Base-by-base conservation (phyloP, 345 rosid species). In the Cardamine occulta region DNA sequence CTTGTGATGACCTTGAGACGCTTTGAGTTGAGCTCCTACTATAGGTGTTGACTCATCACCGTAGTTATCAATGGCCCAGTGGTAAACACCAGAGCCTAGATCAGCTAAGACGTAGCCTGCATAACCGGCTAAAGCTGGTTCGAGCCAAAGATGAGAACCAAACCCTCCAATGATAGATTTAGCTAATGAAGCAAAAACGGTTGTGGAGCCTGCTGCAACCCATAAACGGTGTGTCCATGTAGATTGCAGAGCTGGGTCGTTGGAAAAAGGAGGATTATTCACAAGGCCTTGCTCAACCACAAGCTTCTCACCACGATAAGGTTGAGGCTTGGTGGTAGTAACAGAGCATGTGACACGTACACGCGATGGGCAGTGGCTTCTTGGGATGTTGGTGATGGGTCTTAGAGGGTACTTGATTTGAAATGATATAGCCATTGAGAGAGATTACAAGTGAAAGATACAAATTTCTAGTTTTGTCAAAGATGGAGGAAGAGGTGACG, bases 41-140 rank as follows among this genome's bases (percentile, higher is more conserved):
- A 91, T 0, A 0, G 90, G 93, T 3, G 95, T 91, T 2, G 91
- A 83, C 14, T 68, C 88, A 66, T 82, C 88, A 0, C 98, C 98
- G 5, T 89, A 91, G 76, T 94, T 94, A 57, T 94, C 98, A 0
- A 88, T 88, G 24, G 89, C 95, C 98, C 98, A 94, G 37, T 94
- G 98, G 84, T 91, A 94, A 7, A 91, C 84, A 29, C 97, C 97
- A 0, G 97, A 88, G 37, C 93, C 90, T 3, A 94, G 86, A 78
- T 94, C 98, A 17, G 95, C 93, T n/a, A 87, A 79, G 64, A 90
- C 37, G 72, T 91, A 94, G 1, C 97, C 97, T 24, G 84, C 65
- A 54, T 70, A 84, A 61, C 91, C 85, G 1, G 96, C 93, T 63
- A 89, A 64, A 57, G 85, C 35, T 31, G 96, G 93, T 59, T 87